Evolutionary conservation across 441 rosid species (phyloP).

Genomic region (Gossypium schwendimanii): DNA sequence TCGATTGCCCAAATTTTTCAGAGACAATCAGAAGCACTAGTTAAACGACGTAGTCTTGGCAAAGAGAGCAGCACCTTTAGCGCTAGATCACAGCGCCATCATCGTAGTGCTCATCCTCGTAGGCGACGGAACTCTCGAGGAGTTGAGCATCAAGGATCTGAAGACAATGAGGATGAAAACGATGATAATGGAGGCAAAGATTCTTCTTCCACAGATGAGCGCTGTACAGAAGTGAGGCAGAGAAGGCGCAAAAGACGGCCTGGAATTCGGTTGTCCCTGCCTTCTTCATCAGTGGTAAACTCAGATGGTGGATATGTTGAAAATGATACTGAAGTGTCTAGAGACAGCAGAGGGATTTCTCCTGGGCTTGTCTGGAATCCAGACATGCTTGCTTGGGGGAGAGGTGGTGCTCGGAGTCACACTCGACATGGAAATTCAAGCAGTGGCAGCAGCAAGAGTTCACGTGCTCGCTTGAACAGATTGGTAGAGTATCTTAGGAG

Average conservation of each 20-base stretch:
- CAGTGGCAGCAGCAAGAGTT: constrained; percentile 34
- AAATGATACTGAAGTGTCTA: constrained; percentile 37
- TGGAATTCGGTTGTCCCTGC: constrained; percentile 41
- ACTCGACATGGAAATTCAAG: constrained; percentile 48
- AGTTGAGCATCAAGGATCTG: constrained; percentile 38
- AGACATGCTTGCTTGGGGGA: constrained; percentile 67
- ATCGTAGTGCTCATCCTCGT: constrained; percentile 32
- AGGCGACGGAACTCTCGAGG: constrained; percentile 40
- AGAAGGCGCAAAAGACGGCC: constrained; percentile 50
- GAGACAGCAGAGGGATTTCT: constrained; percentile 40
- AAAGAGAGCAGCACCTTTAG: constrained; percentile 35
- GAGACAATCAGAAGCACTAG: constrained; percentile 59
- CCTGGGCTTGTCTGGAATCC: constrained; percentile 53
- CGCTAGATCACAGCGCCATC: constrained; percentile 39
- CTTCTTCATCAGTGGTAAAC: constrained; percentile 42
- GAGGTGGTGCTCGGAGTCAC: constrained; percentile 64
- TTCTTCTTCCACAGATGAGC: constrained; percentile 78
- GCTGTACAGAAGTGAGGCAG: constrained; percentile 39
- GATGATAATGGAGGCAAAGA: constrained; percentile 46
- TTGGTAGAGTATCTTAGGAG: constrained; percentile 49
- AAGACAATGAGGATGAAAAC: constrained; percentile 50
- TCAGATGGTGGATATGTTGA: constrained; percentile 34
- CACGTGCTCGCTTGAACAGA: constrained; percentile 45
- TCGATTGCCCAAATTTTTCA: constrained; percentile 62
- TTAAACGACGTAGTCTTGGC: constrained; percentile 40